phyloP scores from a whole-genome alignment of 495 filamentous ascomycete genomes.

The Neurospora intermedia region DNA sequence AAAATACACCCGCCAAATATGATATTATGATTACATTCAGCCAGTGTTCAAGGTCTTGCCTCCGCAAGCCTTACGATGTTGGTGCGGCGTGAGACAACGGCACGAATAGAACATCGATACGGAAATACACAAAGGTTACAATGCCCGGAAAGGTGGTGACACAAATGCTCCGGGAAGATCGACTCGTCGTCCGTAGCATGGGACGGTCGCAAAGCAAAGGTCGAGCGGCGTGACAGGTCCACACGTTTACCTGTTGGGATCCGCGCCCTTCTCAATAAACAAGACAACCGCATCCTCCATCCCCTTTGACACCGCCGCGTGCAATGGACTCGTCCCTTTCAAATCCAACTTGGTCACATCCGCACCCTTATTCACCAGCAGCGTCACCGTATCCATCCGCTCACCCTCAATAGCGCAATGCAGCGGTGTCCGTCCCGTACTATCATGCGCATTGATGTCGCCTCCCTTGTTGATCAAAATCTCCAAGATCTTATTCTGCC shows the following conservation, averaged over 20 bases:
- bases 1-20: no score
- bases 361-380: conserved; percentile 14
- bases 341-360: conserved; percentile 10
- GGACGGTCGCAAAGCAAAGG: no score
- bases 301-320: conserved; percentile 18
- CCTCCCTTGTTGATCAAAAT: conserved; percentile 24
- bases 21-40: no score
- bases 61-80: no score
- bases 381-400: conserved; percentile 10
- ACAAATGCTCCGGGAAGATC: no score
- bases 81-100: no score
- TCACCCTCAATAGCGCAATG: conserved; percentile 18
- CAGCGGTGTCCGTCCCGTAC: conserved; percentile 21
- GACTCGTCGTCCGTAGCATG: no score
- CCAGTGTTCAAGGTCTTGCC: no score
- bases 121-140: no score
- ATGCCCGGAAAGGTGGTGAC: no score
- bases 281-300: conserved; percentile 19
- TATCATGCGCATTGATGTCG: conserved; percentile 17
- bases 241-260: conserved; percentile 10
- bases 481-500: conserved; percentile 21
- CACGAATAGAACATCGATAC: no score
- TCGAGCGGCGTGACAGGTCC: no score
- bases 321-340: conserved; percentile 13
- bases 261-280: conserved; percentile 19